phyloP scores from a whole-genome alignment of 768 basidiomycete genomes.

The Kwoniella pini region DNA sequence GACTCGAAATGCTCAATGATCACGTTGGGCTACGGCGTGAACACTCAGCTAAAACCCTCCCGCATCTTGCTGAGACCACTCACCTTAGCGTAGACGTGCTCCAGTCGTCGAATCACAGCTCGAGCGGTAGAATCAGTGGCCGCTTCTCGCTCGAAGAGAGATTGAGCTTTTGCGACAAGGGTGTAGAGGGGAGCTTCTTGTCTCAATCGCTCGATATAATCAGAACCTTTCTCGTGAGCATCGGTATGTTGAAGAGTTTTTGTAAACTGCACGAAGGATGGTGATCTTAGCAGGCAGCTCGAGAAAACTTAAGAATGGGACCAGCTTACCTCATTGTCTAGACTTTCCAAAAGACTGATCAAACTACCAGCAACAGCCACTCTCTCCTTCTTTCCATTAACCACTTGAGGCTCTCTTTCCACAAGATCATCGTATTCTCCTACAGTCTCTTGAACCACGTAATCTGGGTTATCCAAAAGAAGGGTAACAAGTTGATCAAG shows the following conservation, averaged over 20 bases:
- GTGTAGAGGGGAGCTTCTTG: slow-evolving; percentile 93
- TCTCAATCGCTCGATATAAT: slow-evolving; percentile 94
- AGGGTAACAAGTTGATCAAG: slow-evolving; percentile 84
- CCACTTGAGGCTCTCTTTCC: slow-evolving; percentile 71
- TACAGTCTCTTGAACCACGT: slow-evolving; percentile 76
- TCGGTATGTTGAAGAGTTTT: slow-evolving; percentile 96
- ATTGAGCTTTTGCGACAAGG: slow-evolving; percentile 88
- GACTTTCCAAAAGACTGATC: slow-evolving; percentile 90
- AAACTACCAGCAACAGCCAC: slow-evolving; percentile 92
- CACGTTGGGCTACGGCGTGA: slow-evolving; percentile 71
- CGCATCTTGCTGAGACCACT: slow-evolving; percentile 10
- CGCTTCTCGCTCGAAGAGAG: slow-evolving; percentile 79
- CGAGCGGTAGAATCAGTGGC: slow-evolving; percentile 78
- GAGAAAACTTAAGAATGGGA: too few species aligned
- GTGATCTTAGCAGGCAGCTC: neutral
- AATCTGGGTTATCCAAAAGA: slow-evolving; percentile 68
- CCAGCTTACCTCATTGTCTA: slow-evolving; percentile 75
- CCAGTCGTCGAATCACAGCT: slow-evolving; percentile 89
- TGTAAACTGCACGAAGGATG: slow-evolving; percentile 63
- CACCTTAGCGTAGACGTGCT: slow-evolving; percentile 98
- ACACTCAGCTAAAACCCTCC: slow-evolving; percentile 27
- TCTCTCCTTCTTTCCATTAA: slow-evolving; percentile 60
- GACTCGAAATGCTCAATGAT: slow-evolving; percentile 87
- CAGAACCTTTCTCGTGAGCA: slow-evolving; percentile 82
- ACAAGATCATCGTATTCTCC: slow-evolving; percentile 78